Evolutionary conservation across 2,329 filamentous ascomycete genomes (phyloP).

Genomic region (Alternaria metachromatica): DNA sequence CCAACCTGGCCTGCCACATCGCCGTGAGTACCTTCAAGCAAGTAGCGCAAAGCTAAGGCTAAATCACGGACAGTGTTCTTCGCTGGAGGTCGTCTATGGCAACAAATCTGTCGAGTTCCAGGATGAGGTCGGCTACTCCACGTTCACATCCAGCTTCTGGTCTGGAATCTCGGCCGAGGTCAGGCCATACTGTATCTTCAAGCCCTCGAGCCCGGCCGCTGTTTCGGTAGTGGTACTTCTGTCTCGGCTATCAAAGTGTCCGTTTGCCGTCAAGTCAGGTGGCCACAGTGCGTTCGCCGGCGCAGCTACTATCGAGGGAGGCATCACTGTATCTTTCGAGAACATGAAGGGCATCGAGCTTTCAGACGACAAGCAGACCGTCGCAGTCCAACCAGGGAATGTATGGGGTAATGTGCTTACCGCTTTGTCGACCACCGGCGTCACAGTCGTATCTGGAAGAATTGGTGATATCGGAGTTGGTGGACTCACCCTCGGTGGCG

Average conservation of each 20-base stretch:
- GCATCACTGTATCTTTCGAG: constrained; percentile 53
- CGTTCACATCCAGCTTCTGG: constrained; percentile 27
- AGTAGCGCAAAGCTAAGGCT: background rate
- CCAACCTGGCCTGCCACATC: constrained; percentile 9
- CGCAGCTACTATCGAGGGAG: constrained; percentile 50
- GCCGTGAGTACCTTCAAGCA: constrained; percentile 13
- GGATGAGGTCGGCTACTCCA: constrained; percentile 11
- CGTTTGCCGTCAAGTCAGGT: constrained; percentile 54
- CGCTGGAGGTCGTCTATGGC: constrained; percentile 26
- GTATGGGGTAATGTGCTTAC: constrained; percentile 42
- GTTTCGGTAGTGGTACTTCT: constrained; percentile 20
- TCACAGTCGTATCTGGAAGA: constrained; percentile 38
- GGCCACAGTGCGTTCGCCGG: constrained; percentile 51
- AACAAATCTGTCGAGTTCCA: constrained; percentile 10
- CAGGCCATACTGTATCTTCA: constrained; percentile 33
- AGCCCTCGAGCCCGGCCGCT: constrained; percentile 16
- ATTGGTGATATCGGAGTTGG: constrained; percentile 40
- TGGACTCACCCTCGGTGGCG: constrained; percentile 40
- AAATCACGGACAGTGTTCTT: constrained; percentile 13
- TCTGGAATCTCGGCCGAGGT: constrained; percentile 25
- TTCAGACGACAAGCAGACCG: constrained; percentile 30
- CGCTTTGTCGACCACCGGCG: constrained; percentile 22
- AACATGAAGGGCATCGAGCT: constrained; percentile 37
- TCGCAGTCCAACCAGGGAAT: constrained; percentile 40
- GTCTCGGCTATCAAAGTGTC: constrained; percentile 25